Base-by-base conservation (phyloP, 345 rosid species). In the Iberis pinnata region DNA sequence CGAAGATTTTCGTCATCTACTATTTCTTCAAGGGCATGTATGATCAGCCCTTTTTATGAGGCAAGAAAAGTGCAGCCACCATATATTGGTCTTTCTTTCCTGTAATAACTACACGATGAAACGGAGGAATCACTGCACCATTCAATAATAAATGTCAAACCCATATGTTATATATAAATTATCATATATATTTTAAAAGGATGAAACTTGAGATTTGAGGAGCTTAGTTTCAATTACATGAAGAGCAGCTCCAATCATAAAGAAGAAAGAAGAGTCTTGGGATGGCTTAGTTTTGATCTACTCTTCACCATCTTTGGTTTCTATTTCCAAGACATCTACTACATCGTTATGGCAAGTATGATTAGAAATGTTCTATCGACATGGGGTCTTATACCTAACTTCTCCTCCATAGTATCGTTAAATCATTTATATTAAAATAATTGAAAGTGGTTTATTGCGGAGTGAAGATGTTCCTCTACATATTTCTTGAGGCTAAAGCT, bases 221-320 rank as follows among this genome's bases (percentile, higher is more conserved):
- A 43, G 35, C 43, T 42, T 43, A 24, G 33, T 25, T 24, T 53
- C 5, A 29, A 6, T 29, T 55, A 86, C 77, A 60, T 56, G 64
- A 66, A 59, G 49, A 72, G 76, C 58, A 24, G 79, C 87, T 5
- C 87, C 84, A 2, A 76, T 69, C 1, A 82, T 35, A 58, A 80
- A 75, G 6, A 56, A 37, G 22, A 76, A 32, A 35, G 81, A 80
- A 27, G 77, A 73, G 27, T 65, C 37, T 29, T 76, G 81, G 12
- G 73, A 55, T 32, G 71, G 74, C 18, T 68, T 74, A 6, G 78
- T 69, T 10, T 50, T 37, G 63, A 82, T 67, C 81, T 71, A 64
- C 9, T 37, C 51, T 47, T 64, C 50, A 4, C 84, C 76, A 14
- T 63, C 74, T 58, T 69, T 71, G 4, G 68, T 64, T 50, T 62